Percentiles rank a stretch among this genome's conserved stretches.
These are phyloP conservation scores for Didymella exigua DNA, from an alignment of 2,329 filamentous ascomycete species.

Conservation along the genomic window DNA sequence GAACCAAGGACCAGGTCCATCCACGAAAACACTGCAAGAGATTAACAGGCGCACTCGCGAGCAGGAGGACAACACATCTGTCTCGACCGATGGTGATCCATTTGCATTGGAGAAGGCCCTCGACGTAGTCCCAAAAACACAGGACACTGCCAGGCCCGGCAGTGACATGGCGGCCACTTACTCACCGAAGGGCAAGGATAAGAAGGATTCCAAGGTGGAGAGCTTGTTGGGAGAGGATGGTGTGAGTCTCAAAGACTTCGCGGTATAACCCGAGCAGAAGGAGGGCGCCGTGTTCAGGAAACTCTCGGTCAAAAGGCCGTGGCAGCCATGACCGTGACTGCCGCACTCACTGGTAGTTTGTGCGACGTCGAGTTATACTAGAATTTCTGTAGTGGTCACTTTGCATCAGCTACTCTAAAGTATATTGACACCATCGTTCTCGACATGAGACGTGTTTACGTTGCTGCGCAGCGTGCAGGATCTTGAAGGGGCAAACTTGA, in stretches of 20 bases:
- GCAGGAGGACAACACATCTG: not conserved
- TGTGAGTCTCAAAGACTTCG: conserved; percentile 1
- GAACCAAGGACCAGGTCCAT: not conserved
- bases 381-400: not conserved
- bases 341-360: not conserved
- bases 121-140: not conserved
- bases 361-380: not conserved
- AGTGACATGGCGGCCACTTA: not conserved
- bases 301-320: not conserved
- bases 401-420: not conserved
- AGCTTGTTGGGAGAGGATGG: not conserved
- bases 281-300: not conserved
- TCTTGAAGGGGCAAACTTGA: not conserved
- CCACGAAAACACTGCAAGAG: not conserved
- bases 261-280: not conserved
- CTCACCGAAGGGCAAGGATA: not conserved
- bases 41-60: not conserved
- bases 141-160: not conserved
- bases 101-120: not conserved
- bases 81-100: not conserved
- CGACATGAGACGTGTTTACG: too few relatives aligned
- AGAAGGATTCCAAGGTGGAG: conserved; percentile 6
- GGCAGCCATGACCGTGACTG: not conserved
- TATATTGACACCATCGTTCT: not conserved
- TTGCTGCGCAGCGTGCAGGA: too few relatives aligned